A percentile compares a stretch with the other conserved stretches of the same genome.
These are phyloP conservation scores for Aspergillus campestris DNA, from an alignment of 495 filamentous ascomycete genomes.

Conservation along the genomic window DNA sequence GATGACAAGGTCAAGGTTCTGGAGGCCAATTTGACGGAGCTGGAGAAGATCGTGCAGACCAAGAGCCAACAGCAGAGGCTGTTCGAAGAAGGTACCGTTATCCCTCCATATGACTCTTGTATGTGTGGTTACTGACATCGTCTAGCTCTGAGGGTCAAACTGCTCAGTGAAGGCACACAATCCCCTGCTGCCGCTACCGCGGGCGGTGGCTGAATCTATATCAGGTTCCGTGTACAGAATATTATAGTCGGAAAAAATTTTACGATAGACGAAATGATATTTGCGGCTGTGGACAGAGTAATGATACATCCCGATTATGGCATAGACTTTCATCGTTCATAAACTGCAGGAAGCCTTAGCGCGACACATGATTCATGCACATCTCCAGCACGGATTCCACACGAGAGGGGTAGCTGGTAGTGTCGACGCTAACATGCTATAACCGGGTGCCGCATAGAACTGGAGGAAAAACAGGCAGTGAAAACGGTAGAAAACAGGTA, in stretches of 20 bases:
- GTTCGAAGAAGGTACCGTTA: slow-evolving; percentile 72
- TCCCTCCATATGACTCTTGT: not conserved
- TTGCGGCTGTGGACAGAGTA: not conserved
- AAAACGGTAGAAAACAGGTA: not conserved
- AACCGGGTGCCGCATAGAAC: too few relatives aligned
- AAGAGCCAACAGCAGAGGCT: slow-evolving; percentile 79
- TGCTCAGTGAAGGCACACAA: slow-evolving; percentile 32
- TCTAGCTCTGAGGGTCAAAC: slow-evolving; percentile 40
- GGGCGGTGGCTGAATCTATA: slow-evolving; percentile 17
- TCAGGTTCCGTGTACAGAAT: too few relatives aligned
- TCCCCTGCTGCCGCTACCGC: slow-evolving; percentile 20
- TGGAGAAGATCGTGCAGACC: slow-evolving; percentile 77
- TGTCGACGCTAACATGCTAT: too few relatives aligned
- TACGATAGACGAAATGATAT: not conserved
- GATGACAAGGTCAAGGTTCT: slow-evolving; percentile 74
- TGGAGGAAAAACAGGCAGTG: not conserved
- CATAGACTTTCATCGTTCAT: too few relatives aligned
- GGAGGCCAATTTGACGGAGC: slow-evolving; percentile 65
- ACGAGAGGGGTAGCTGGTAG: too few relatives aligned
- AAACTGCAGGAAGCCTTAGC: too few relatives aligned
- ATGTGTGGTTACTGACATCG: slow-evolving; percentile 9
- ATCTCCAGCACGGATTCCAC: too few relatives aligned
- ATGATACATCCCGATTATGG: too few relatives aligned
- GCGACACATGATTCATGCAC: too few relatives aligned
- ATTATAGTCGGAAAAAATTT: too few relatives aligned